phyloP scores from a whole-genome alignment of 2,329 filamentous ascomycete species.

The Colletotrichum orchidophilum region DNA sequence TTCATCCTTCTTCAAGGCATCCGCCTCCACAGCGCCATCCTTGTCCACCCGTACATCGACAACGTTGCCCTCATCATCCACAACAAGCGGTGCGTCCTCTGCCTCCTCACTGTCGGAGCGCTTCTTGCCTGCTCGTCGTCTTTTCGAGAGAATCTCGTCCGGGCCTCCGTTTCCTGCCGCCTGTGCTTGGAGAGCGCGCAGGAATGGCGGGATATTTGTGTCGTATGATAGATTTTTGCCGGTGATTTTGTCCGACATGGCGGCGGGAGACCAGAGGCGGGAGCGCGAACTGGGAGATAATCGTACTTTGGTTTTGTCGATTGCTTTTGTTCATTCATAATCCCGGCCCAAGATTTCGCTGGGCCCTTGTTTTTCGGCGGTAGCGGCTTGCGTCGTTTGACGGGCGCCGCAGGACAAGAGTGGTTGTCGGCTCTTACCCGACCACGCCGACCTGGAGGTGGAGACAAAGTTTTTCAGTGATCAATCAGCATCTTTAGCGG shows the following conservation, averaged over 20 bases:
- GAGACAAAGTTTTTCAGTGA: neutral
- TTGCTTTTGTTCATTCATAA: neutral
- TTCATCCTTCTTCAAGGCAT: constrained; percentile 39
- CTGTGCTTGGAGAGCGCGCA: constrained; percentile 65
- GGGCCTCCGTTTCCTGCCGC: constrained; percentile 57
- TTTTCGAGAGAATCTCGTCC: constrained; percentile 61
- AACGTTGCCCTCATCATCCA: constrained; percentile 77
- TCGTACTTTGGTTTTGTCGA: neutral
- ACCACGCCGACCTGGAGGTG: too few relatives aligned
- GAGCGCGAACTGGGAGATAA: neutral
- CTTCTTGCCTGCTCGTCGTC: constrained; percentile 60
- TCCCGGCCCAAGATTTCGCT: neutral
- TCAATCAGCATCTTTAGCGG: neutral
- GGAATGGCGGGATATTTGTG: constrained; percentile 67
- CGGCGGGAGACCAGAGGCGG: constrained; percentile 33
- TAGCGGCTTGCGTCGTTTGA: neutral
- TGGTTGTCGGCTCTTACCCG: too few relatives aligned
- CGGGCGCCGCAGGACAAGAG: neutral
- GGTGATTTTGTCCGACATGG: constrained; percentile 70
- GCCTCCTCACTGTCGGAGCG: constrained; percentile 73
- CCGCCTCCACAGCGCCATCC: constrained; percentile 52
- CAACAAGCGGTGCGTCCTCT: constrained; percentile 79
- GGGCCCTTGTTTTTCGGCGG: neutral
- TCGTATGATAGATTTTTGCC: constrained; percentile 77
- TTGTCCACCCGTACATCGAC: constrained; percentile 58